Conservation (phyloP, 2,329 filamentous ascomycete species). For the Botrytis elliptica region DNA sequence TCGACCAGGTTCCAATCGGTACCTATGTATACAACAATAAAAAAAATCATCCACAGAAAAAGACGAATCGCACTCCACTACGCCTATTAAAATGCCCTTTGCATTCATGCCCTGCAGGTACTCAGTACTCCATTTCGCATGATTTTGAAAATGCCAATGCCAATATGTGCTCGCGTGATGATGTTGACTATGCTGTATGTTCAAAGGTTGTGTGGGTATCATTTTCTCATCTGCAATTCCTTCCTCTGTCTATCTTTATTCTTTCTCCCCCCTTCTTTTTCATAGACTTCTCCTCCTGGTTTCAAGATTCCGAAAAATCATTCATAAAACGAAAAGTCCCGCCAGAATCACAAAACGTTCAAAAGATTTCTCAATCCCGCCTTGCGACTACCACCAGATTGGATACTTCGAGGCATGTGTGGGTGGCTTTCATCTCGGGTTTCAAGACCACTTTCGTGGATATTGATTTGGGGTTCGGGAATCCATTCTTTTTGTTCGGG, state of each 20-base stretch:
- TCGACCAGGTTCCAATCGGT: neutral
- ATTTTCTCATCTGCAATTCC: neutral
- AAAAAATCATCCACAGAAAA: neutral
- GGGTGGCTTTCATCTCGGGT: conserved; percentile 14
- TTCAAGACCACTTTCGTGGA: neutral
- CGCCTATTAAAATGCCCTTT: neutral
- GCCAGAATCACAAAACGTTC: conserved; percentile 24
- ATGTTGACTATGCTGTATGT: neutral
- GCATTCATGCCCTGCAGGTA: neutral
- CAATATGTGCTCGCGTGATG: neutral
- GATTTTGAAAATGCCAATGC: neutral
- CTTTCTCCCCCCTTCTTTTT: neutral
- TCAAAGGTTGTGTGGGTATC: conserved; percentile 3
- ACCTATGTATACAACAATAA: neutral
- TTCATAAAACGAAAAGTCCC: neutral
- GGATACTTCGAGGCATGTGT: conserved; percentile 31
- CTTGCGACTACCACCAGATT: conserved; percentile 24
- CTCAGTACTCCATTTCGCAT: neutral
- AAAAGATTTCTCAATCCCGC: conserved; percentile 30
- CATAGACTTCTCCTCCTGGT: neutral
- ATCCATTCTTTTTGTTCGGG: conserved; percentile 57
- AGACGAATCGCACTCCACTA: neutral
- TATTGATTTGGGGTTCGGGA: neutral
- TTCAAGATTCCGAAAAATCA: neutral
- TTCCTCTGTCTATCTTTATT: neutral